These are phyloP conservation scores for Mrakiaceae sp. DNA, from an alignment of 1,284 basidiomycete genomes.

Conservation along the genomic window DNA sequence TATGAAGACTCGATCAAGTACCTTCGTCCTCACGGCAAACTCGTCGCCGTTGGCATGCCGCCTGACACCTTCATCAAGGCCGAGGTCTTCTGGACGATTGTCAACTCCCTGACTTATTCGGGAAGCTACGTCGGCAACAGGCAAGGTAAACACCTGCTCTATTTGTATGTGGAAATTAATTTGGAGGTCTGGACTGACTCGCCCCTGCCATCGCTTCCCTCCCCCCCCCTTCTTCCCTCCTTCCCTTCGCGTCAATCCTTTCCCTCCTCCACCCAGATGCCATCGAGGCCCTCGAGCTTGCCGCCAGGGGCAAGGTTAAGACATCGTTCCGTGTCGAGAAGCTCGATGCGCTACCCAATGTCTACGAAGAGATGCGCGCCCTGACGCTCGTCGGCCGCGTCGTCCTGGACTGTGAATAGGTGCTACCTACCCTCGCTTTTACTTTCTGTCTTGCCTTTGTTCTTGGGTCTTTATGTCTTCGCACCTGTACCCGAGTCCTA, in stretches of 20 bases:
- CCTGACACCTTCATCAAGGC: constrained; percentile 48
- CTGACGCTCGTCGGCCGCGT: constrained; percentile 52
- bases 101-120: constrained; percentile 43
- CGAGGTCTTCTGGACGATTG: constrained; percentile 64
- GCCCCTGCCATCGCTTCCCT: not conserved
- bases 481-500: too few species aligned
- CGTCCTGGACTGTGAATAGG: constrained; percentile 41
- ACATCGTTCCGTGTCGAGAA: constrained; percentile 44
- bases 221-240: not conserved
- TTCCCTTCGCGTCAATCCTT: not conserved
- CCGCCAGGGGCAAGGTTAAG: constrained; percentile 54
- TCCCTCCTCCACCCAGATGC: constrained; percentile 50
- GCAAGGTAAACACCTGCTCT: not conserved
- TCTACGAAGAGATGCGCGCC: constrained; percentile 47
- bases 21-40: constrained; percentile 46
- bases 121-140: constrained; percentile 50
- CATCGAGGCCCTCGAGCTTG: constrained; percentile 58
- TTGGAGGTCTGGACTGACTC: constrained; percentile 31
- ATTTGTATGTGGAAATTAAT: not conserved
- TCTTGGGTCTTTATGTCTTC: too few species aligned
- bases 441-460: too few species aligned
- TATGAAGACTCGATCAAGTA: constrained; percentile 57
- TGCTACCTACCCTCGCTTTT: too few species aligned
- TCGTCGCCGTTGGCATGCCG: constrained; percentile 67
- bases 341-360: constrained; percentile 46